These are phyloP conservation scores for Xylaria castorea DNA, from an alignment of 495 filamentous ascomycete genomes.

Conservation along the genomic window DNA sequence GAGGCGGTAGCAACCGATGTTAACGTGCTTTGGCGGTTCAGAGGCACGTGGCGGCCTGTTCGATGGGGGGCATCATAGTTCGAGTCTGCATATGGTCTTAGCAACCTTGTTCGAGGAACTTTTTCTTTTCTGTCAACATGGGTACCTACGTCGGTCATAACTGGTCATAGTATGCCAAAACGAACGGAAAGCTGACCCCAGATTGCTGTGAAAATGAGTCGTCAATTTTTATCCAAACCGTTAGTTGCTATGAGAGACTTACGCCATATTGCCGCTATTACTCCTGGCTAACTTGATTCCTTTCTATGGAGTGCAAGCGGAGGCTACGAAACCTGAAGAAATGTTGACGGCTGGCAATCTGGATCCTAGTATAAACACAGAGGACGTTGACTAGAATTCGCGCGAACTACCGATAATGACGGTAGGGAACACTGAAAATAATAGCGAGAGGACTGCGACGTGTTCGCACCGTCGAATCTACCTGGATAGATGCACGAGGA, in stretches of 20 bases:
- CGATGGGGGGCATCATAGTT: slow-evolving; percentile 86
- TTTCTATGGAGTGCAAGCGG: background rate
- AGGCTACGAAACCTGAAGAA: background rate
- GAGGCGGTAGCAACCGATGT: slow-evolving; percentile 81
- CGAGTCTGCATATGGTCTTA: slow-evolving; percentile 69
- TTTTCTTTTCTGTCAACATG: slow-evolving; percentile 12
- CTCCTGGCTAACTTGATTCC: background rate
- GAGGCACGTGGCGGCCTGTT: slow-evolving; percentile 79
- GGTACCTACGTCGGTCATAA: slow-evolving; percentile 62
- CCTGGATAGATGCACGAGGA: background rate
- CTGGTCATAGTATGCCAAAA: slow-evolving; percentile 98
- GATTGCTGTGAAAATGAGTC: slow-evolving; percentile 7
- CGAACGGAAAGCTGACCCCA: slow-evolving; percentile 71
- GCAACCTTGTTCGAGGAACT: background rate
- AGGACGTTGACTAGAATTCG: background rate
- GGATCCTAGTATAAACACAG: slow-evolving; percentile 4
- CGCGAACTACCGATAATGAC: slow-evolving; percentile 1
- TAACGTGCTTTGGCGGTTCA: slow-evolving; percentile 72
- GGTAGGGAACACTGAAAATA: background rate
- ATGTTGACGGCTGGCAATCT: background rate
- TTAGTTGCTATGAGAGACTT: slow-evolving; percentile 17
- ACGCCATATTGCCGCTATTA: slow-evolving; percentile 37
- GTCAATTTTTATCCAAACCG: slow-evolving; percentile 17
- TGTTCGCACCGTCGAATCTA: slow-evolving; percentile 8
- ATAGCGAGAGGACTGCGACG: slow-evolving; percentile 1